Percentiles rank a stretch among this genome's conserved stretches.
These are phyloP conservation scores for Saccharomycopsis sp. DNA, from an alignment of 805 yeast species.

Conservation along the genomic window DNA sequence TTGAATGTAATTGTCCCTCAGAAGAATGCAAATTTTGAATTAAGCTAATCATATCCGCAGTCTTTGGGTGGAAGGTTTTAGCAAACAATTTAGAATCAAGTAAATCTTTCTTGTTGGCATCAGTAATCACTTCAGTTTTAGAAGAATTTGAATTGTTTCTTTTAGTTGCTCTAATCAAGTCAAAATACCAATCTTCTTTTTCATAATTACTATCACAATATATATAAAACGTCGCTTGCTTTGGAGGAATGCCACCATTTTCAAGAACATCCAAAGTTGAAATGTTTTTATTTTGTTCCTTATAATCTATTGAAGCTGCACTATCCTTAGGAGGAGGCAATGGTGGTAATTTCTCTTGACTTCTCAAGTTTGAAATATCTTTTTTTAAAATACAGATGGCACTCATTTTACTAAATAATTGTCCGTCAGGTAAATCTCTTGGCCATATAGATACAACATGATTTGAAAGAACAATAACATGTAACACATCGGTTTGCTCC, in stretches of 20 bases:
- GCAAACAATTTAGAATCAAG: constrained; percentile 63
- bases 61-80: constrained; percentile 61
- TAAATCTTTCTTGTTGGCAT: constrained; percentile 26
- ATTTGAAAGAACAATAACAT: constrained; percentile 70
- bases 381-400: constrained; percentile 67
- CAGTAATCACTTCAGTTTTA: background rate
- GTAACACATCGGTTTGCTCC: constrained; percentile 54
- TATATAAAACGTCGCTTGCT: constrained; percentile 42
- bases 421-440: constrained; percentile 60
- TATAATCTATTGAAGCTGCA: constrained; percentile 12
- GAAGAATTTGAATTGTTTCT: constrained; percentile 25
- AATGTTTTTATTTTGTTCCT: constrained; percentile 8
- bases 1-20: constrained; percentile 73
- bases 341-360: constrained; percentile 23
- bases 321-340: constrained; percentile 24
- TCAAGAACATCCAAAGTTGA: constrained; percentile 22
- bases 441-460: constrained; percentile 84
- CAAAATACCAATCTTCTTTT: constrained; percentile 92
- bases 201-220: constrained; percentile 73
- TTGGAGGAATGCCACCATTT: constrained; percentile 29
- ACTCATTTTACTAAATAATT: constrained; percentile 70
- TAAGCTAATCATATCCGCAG: constrained; percentile 63
- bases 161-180: constrained; percentile 71
- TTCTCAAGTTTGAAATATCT: constrained; percentile 27
- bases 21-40: constrained; percentile 75